Percentiles rank a stretch among this genome's conserved stretches.
Evolutionary conservation across 2,329 filamentous ascomycete species (phyloP).

Genomic region (Botrytis byssoidea): DNA sequence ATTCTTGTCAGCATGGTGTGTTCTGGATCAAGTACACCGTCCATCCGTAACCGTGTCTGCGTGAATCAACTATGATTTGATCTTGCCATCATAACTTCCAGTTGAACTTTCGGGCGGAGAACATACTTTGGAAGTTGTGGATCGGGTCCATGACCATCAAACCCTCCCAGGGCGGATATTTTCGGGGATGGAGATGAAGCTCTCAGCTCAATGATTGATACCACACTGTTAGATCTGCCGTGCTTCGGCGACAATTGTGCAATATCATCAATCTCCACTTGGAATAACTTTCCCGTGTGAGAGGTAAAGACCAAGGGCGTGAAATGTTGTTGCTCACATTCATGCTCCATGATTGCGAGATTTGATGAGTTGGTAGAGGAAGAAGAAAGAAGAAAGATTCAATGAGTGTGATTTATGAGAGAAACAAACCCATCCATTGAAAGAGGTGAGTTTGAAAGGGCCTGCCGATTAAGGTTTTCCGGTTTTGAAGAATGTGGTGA

Average conservation of each 20-base stretch:
- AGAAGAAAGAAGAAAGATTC: too few species aligned
- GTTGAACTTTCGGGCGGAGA: background rate
- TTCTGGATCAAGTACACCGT: too few species aligned
- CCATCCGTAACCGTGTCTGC: background rate
- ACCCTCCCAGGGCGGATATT: background rate
- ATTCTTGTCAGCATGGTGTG: background rate
- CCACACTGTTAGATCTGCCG: background rate
- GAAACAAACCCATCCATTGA: background rate
- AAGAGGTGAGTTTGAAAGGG: too few species aligned
- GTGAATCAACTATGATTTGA: background rate
- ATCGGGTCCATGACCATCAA: background rate
- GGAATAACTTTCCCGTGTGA: conserved; percentile 21
- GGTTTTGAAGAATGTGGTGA: background rate
- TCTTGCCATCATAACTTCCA: background rate
- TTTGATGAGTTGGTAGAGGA: background rate
- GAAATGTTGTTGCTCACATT: conserved; percentile 12
- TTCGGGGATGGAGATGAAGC: background rate
- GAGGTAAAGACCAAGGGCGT: conserved; percentile 22
- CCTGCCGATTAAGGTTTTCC: background rate
- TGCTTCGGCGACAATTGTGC: conserved; percentile 12
- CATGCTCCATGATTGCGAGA: conserved; percentile 10
- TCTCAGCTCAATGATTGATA: conserved; percentile 11
- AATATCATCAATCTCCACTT: conserved; percentile 20
- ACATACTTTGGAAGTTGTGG: conserved; percentile 4
- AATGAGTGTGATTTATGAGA: background rate